Evolutionary conservation across 2,329 filamentous ascomycete species (phyloP), one percentile per base, ranked within the genome.

Genomic region (Aspergillus uvarum): DNA sequence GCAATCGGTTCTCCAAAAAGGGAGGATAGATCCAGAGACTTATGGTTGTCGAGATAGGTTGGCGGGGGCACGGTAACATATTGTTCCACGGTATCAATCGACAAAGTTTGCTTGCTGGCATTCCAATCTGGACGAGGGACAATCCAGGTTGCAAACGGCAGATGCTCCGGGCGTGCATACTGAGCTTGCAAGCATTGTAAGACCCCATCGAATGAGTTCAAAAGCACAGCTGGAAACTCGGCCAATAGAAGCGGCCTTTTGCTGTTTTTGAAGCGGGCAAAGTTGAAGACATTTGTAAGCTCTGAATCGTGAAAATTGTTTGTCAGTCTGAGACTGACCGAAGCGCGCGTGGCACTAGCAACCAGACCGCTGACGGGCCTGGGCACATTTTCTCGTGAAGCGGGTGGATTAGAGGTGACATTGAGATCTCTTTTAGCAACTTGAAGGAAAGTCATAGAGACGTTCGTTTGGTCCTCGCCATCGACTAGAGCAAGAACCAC

Each of bases 221-320:
- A 63, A 26, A 55, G 56, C 19, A 63, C 21, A 11, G 56, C 59
- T 14, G 61, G 59, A 49, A 63, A 63, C 22, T 63, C 61, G 1
- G 61, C 52, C n/a, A 63, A 52, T n/a, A 63, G 51, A 11, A 61
- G 38, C 14, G 52, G 52, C 29, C 49, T 24, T 31, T 5, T 26
- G n/a, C n/a, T 38, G 5, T 21, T 22, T n/a, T 47, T 47, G 16
- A 31, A 19, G 11, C 22, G 22, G 7, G 31, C 29, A 14, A 48
- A 51, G 2, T 44, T 38, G 16, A 61, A 21, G 3, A 61, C n/a
- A 2, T 31, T 31, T 12, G 47, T n/a, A n/a, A 58, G 26, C 24
- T 58, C 59, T 4, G 8, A 10, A 4, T 35, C 11, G 24, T 50
- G 12, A 14, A 49, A n/a, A 14, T 21, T 4, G 8, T 24, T 24